Evolutionary conservation across 305 asterid genomes (phyloP), one percentile per base, ranked within the genome.

Genomic region (Euphrasia arctica): DNA sequence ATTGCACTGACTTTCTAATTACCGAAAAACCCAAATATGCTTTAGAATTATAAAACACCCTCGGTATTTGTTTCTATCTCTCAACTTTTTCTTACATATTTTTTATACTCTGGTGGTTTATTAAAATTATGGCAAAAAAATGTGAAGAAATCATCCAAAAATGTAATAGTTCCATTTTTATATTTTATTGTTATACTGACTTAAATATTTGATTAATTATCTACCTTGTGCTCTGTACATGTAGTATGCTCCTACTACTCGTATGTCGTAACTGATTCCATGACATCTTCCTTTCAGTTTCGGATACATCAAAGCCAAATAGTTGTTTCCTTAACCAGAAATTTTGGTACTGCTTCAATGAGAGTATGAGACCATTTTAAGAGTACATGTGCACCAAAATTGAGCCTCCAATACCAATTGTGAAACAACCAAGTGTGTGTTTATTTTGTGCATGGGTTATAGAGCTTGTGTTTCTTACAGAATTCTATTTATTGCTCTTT

Each of bases 131-230:
- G 49, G 49, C 32, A n/a, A 43, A 43, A 43, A 43, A 9, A 43
- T 43, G n/a, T 9, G 49, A 43, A 43, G 49, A 43, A 43, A 45
- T 45, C 10, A 9, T 45, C 50, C 50, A 45, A 45, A 45, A 45
- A 45, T 11, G 50, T 9, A 45, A 11, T 45, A 43, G 6, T 9
- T 43, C 2, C 49, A 43, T 45, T 2, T 11, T 45, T 45, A 41
- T 4, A 9, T 45, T 39, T 64, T 25, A 54, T 41, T 41, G 15
- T 65, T 54, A 41, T 47, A 41, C 42, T 41, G 29, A 65, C 12
- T 11, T 9, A 0, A 57, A 7, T n/a, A 14, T 50, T 5, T 12
- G 8, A 36, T 10, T 8, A 15, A 58, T n/a, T 47, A 57, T 14
- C 41, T 12, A 4, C 36, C 7, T 13, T 42, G 13, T 10, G 14